Base-by-base conservation (phyloP, 805 yeast species). In the Helenozyma rhizophorensis region DNA sequence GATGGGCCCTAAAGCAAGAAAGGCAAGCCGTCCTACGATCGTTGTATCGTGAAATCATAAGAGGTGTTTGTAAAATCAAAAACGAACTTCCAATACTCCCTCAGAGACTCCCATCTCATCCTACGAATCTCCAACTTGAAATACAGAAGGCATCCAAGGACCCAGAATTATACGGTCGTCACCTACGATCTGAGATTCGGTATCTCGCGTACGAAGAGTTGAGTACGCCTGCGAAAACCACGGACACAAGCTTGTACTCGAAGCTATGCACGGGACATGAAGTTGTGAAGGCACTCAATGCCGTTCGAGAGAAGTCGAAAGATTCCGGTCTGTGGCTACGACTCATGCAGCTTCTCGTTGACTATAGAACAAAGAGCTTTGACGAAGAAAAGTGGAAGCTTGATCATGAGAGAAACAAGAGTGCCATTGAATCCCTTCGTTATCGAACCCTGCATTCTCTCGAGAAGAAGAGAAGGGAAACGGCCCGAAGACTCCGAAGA, bases 331-430 rank as follows among this genome's bases (percentile, higher is more conserved):
- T n/a, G n/a, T n/a, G 50, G 50, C 18, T 16, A 5, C 18, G 25
- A n/a, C 33, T 51, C 11, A 32, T 52, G n/a, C 27, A 31, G n/a
- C 11, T 30, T 3, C 33, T 53, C 11, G 34, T 51, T 9, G 33
- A 36, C 3, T 40, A 40, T 29, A 40, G 57, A 25, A 28, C 21
- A 3, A 14, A 21, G 6, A 40, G 38, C 21, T 31, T 39, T 15
- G 25, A 23, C 9, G 36, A 37, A 10, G 50, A 43, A 21, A 24
- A 39, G 19, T 52, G 61, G 58, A 31, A 45, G 12, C 38, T 34
- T 7, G 45, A 50, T 11, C 44, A 38, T 26, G 32, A 39, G 21
- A 29, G 33, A 4, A 34, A 45, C 29, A 32, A 28, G 18, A 30
- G 26, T 5, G 36, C 17, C 17, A 40, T 36, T 16, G 43, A 45